Base-by-base conservation (phyloP, 1,139 yeast genomes). In the Taiozyma sp. region DNA sequence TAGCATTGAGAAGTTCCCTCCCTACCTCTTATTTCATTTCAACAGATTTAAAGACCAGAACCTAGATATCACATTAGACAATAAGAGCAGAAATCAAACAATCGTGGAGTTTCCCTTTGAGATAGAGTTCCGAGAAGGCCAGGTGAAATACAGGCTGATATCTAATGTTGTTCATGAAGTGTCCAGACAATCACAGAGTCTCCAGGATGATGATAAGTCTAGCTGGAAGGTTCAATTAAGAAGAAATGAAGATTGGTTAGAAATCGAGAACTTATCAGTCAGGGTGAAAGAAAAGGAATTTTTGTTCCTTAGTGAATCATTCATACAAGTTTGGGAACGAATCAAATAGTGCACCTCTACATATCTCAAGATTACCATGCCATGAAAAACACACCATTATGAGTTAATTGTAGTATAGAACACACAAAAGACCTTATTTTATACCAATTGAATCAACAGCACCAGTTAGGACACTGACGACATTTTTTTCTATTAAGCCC, bases 381-480 rank as follows among this genome's bases (percentile, higher is more conserved):
- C 36, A 32, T 4, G 7, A 32, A 32, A 7, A 6, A 32, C 36
- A 32, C 24, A 22, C 41, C 41, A 38, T 22, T 13, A 4, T 7
- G 23, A 19, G 3, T 38, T n/a, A 38, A 38, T 13, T 40, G 43
- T 24, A 40, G 2, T 40, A 14, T 40, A 23, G 19, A 24, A 13
- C 19, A 24, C 24, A 28, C 13, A 28, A 38, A 28, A 12, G 24
- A 6, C 12, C 14, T 56, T 74, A 85, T 68, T 82, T 83, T 57
- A 87, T 84, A 43, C 93, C 92, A 59, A 89, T 84, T 48, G 95
- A 84, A 69, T 93, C 93, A 48, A 93, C 91, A 68, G 87, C 88
- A 50, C 96, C 88, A 22, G 97, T 88, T 65, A 92, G 76, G 61
- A 93, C 80, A 42, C 96, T 83, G 14, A 90, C 90, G 50, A 93